These are phyloP conservation scores for Alternaria dauci DNA, from an alignment of 2,329 filamentous ascomycete genomes.

Conservation along the genomic window DNA sequence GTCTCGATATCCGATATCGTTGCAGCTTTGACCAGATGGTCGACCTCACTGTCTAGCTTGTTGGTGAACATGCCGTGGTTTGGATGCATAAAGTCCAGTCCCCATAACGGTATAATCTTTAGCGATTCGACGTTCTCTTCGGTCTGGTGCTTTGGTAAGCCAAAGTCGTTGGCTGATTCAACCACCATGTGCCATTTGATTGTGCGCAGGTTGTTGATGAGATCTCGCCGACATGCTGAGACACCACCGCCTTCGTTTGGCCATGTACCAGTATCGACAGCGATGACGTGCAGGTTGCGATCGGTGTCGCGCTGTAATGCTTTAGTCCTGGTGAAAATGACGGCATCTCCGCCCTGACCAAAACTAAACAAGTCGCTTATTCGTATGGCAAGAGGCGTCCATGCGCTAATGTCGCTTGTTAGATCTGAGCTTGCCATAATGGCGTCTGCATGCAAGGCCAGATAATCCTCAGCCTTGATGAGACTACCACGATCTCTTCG, in stretches of 20 bases:
- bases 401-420: constrained; percentile 61
- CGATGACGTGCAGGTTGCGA: constrained; percentile 50
- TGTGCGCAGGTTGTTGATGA: constrained; percentile 54
- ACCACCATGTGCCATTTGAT: constrained; percentile 56
- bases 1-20: constrained; percentile 50
- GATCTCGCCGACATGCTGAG: constrained; percentile 53
- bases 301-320: constrained; percentile 57
- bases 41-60: constrained; percentile 52
- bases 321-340: constrained; percentile 60
- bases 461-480: constrained; percentile 49
- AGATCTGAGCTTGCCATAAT: constrained; percentile 62
- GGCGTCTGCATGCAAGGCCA: constrained; percentile 57
- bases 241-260: constrained; percentile 55
- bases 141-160: constrained; percentile 54
- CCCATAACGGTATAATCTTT: constrained; percentile 54
- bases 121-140: constrained; percentile 55
- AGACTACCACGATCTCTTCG: constrained; percentile 50
- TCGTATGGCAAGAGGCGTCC: constrained; percentile 62
- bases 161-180: constrained; percentile 55
- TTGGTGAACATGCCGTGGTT: constrained; percentile 54
- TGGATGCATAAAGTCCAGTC: constrained; percentile 54
- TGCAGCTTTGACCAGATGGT: constrained; percentile 46
- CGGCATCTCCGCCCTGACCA: constrained; percentile 62
- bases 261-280: constrained; percentile 55
- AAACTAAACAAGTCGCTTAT: constrained; percentile 62